phyloP scores from a whole-genome alignment of 495 filamentous ascomycete genomes.

The Penicillium coprophilum region DNA sequence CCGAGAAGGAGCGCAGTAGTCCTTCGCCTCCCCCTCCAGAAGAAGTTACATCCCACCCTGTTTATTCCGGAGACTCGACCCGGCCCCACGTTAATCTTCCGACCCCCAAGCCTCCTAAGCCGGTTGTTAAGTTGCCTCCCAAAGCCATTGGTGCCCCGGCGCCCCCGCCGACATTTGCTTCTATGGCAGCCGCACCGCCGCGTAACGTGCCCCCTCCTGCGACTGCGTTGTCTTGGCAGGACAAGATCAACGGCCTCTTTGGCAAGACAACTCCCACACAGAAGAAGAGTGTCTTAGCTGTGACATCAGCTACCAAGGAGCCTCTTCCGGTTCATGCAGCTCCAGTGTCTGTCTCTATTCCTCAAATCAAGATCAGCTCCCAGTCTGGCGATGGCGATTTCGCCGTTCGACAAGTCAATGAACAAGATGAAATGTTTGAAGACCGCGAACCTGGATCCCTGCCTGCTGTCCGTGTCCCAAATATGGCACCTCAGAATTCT shows the following conservation, averaged over 20 bases:
- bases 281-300: constrained; percentile 53
- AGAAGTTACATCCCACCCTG: constrained; percentile 61
- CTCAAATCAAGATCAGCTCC: constrained; percentile 33
- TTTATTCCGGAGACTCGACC: constrained; percentile 61
- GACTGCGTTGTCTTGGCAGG: constrained; percentile 62
- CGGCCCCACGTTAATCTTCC: constrained; percentile 71
- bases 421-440: constrained; percentile 79
- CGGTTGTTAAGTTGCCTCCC: constrained; percentile 72
- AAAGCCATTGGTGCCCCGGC: constrained; percentile 44
- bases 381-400: constrained; percentile 40
- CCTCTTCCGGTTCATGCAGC: constrained; percentile 57
- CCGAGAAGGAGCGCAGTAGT: constrained; percentile 36
- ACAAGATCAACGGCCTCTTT: constrained; percentile 70
- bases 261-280: constrained; percentile 56
- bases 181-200: constrained; percentile 51
- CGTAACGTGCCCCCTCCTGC: constrained; percentile 23
- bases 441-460: constrained; percentile 79
- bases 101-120: constrained; percentile 59
- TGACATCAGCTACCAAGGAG: constrained; percentile 59
- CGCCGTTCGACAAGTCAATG: constrained; percentile 63
- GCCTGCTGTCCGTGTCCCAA: constrained; percentile 66
- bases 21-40: constrained; percentile 74
- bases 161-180: constrained; percentile 54
- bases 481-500: constrained; percentile 53
- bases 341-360: constrained; percentile 60